These are phyloP conservation scores for Capsella rubella DNA, from an alignment of 441 rosid species.

Conservation along the genomic window DNA sequence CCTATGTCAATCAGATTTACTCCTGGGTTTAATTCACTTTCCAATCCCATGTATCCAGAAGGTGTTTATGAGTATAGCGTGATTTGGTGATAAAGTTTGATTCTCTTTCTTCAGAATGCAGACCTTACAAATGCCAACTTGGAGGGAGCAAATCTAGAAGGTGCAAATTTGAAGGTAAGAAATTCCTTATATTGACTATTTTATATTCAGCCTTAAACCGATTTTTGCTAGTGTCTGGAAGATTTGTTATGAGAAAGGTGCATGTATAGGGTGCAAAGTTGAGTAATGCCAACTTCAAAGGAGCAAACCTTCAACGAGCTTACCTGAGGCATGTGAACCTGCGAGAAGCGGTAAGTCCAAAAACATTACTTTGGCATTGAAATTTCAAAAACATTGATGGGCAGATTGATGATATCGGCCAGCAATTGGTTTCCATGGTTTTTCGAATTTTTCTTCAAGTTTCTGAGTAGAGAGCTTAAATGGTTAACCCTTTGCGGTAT, in stretches of 20 bases:
- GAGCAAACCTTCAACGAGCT: conserved; percentile 93
- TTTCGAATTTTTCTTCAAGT: conserved; percentile 5
- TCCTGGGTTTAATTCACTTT: background rate
- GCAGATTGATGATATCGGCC: background rate
- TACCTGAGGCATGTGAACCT: conserved; percentile 86
- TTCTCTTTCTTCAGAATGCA: conserved; percentile 59
- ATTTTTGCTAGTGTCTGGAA: conserved; percentile 6
- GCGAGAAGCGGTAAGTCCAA: conserved; percentile 74
- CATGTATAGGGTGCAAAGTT: conserved; percentile 80
- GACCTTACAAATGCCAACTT: conserved; percentile 94
- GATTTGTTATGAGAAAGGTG: conserved; percentile 10
- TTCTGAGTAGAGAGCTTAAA: conserved; percentile 7
- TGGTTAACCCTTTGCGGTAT: conserved; percentile 5
- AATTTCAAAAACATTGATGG: background rate
- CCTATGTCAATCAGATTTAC: background rate
- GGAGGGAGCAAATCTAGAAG: conserved; percentile 94
- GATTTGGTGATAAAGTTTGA: conserved; percentile 16
- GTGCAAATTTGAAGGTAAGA: conserved; percentile 90
- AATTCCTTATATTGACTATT: background rate
- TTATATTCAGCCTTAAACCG: conserved; percentile 5
- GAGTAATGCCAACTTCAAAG: conserved; percentile 79
- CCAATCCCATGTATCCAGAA: background rate
- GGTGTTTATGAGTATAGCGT: conserved; percentile 4
- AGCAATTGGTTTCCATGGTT: background rate
- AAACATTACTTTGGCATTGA: conserved; percentile 1